A percentile compares a stretch with the other conserved stretches of the same genome.
phyloP scores from a whole-genome alignment of 345 rosid genomes.

The Salix caprea region DNA sequence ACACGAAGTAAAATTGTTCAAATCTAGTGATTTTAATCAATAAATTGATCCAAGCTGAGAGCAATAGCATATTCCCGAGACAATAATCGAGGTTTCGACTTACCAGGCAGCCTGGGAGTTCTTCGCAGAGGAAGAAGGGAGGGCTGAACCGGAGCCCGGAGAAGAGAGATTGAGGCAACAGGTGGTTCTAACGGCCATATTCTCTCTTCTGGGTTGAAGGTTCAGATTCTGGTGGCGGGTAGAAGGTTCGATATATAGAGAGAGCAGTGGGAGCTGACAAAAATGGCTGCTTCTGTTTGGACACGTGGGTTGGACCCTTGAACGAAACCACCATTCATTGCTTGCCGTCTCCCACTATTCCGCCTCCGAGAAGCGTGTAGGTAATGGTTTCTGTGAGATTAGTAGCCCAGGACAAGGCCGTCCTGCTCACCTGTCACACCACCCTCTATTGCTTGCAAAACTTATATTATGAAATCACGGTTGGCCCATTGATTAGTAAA shows the following conservation, averaged over 20 bases:
- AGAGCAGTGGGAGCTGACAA: background rate
- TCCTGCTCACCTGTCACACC: background rate
- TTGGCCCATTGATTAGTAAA: too few relatives aligned
- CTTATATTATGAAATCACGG: too few relatives aligned
- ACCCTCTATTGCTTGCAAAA: too few relatives aligned
- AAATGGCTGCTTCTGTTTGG: background rate
- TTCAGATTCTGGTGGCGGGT: background rate
- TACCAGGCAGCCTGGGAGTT: conserved; percentile 16
- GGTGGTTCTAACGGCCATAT: conserved; percentile 37
- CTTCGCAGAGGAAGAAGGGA: conserved; percentile 6
- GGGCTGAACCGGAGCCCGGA: conserved; percentile 9
- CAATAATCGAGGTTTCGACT: background rate
- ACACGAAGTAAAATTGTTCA: background rate
- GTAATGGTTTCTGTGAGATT: background rate
- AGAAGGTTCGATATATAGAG: background rate
- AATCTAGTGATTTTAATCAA: too few relatives aligned
- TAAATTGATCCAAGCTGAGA: too few relatives aligned
- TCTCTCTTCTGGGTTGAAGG: background rate
- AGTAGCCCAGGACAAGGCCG: background rate
- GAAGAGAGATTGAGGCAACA: conserved; percentile 47
- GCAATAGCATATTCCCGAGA: background rate
- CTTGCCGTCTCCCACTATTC: conserved; percentile 15
- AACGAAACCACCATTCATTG: background rate
- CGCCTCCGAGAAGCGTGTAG: conserved; percentile 9
- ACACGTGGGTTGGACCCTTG: background rate